These are phyloP conservation scores for Colletotrichum musicola DNA, from an alignment of 2,329 filamentous ascomycete species.

Conservation along the genomic window DNA sequence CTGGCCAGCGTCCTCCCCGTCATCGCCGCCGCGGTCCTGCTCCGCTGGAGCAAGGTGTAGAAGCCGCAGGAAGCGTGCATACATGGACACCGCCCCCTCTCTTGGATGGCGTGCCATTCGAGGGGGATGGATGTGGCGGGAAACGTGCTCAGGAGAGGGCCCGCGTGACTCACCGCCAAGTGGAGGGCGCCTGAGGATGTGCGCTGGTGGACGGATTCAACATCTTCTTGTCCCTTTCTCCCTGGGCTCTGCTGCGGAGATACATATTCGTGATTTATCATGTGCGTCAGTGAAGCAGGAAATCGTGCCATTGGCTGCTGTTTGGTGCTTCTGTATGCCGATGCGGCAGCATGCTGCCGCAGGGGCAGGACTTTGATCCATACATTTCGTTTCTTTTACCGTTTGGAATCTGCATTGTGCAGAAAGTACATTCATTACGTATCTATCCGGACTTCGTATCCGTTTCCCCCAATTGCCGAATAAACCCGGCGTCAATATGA, in stretches of 20 bases:
- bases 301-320: neutral
- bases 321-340: no score
- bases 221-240: conserved; percentile 1
- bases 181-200: conserved; percentile 23
- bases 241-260: neutral
- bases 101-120: neutral
- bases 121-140: neutral
- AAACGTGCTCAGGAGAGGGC: conserved; percentile 18
- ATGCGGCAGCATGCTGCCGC: neutral
- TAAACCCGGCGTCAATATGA: no score
- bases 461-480: neutral
- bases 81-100: neutral
- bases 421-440: neutral
- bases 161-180: neutral
- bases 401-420: neutral
- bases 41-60: conserved; percentile 56
- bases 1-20: conserved; percentile 81
- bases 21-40: conserved; percentile 66
- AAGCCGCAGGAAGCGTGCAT: no score
- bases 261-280: neutral
- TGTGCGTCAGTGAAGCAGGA: no score
- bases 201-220: conserved; percentile 26
- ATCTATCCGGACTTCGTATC: neutral
- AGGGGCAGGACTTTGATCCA: neutral
- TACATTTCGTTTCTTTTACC: neutral